Base-by-base conservation (phyloP, 768 basidiomycete genomes). In the Heimioporus sp. region DNA sequence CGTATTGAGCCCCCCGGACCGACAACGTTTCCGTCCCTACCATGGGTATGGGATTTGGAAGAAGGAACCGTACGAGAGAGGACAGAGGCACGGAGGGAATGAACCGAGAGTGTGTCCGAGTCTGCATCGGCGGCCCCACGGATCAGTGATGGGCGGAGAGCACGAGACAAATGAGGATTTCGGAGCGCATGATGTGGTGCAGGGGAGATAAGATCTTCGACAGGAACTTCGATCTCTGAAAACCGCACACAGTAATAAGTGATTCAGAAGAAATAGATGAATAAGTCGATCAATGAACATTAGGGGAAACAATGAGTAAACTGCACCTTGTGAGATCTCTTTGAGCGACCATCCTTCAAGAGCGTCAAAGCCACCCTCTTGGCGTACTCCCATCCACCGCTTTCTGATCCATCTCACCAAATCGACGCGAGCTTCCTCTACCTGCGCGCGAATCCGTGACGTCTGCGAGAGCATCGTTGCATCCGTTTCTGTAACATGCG, bases 301-400 rank as follows among this genome's bases (percentile, higher is more conserved):
- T 37, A 15, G 15, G 41, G 34, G 2, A 30, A 45, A 36, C 12
- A 5, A 21, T 17, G 44, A 42, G 30, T 31, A 21, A 31, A 39
- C 20, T 58, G 13, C 34, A 69, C 69, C 69, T 56, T 67, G 69
- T 4, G 69, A 67, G 37, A 98, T 92, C 63, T 98, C 96, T 65
- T 92, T 87, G 48, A 95, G 66, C 0, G 88, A 84, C 92, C 92
- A 97, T 5, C 78, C 79, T 44, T 96, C 92, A n/a, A 98, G 75
- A 5, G 71, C 64, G 46, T 87, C 85, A 60, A 98, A 96, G 0
- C 90, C 91, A n/a, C 82, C 81, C 46, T 84, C 83, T 44, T 86
- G 82, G 12, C 86, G 78, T 28, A 93, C 80, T 12, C 74, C 77
- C 41, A 86, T 62, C 92, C 92, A 97, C 5, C 88, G 80, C 52